Evolutionary conservation across 2,329 filamentous ascomycete genomes (phyloP).

Genomic region (Orbilia javanica): DNA sequence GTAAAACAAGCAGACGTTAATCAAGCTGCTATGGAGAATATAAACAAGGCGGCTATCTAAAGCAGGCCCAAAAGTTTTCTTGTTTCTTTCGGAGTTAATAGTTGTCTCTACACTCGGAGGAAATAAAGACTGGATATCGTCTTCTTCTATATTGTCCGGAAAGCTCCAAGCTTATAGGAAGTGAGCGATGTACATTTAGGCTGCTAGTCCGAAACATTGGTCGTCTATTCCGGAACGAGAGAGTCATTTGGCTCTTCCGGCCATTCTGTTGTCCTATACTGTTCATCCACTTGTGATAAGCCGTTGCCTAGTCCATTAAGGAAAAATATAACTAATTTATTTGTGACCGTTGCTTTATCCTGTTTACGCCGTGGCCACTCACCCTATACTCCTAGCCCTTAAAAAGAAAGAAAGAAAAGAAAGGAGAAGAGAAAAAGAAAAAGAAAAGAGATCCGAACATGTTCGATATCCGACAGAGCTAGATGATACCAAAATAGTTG

Average conservation of each 20-base stretch:
- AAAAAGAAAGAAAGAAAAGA: no score
- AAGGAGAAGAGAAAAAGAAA: no score
- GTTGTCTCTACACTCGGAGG: not conserved
- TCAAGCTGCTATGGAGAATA: slow-evolving; percentile 66
- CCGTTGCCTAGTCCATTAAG: not conserved
- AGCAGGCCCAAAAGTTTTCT: slow-evolving; percentile 35
- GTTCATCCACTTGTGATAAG: not conserved
- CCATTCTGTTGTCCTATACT: not conserved
- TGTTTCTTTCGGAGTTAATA: slow-evolving; percentile 8
- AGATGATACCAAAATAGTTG: not conserved
- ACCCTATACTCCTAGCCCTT: no score
- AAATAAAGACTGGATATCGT: slow-evolving; percentile 19
- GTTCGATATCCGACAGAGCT: no score
- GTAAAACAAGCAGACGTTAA: slow-evolving; percentile 73
- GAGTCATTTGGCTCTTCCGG: not conserved
- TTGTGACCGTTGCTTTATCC: no score
- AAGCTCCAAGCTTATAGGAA: not conserved
- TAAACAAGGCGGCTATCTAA: slow-evolving; percentile 65
- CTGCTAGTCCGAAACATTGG: slow-evolving; percentile 2
- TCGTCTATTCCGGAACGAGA: not conserved
- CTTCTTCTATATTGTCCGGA: slow-evolving; percentile 12
- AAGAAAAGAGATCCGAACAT: no score
- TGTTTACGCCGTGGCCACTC: no score
- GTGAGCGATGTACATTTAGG: slow-evolving; percentile 17
- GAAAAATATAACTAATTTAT: not conserved